Percentiles rank a stretch among this genome's conserved stretches.
Evolutionary conservation across 768 basidiomycete species (phyloP).

Genomic region (Trametes coccinea): DNA sequence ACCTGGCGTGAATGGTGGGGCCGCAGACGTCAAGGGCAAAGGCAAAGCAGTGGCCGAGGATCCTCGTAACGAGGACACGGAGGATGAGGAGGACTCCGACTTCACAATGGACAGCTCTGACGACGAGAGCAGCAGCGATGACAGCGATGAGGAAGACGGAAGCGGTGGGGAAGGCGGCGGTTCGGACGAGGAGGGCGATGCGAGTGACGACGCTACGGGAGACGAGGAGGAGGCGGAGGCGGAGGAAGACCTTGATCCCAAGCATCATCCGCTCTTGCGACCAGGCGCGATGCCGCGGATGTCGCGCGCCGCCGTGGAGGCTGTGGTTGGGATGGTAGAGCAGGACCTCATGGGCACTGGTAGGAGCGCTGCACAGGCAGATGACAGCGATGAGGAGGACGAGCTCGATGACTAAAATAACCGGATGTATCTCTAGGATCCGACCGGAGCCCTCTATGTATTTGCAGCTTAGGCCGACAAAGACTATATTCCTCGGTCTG

Average conservation of each 20-base stretch:
- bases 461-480: too few relatives aligned
- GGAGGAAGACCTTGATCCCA: constrained; percentile 48
- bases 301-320: constrained; percentile 65
- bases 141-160: constrained; percentile 39
- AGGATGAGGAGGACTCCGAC: constrained; percentile 36
- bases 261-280: constrained; percentile 61
- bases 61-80: constrained; percentile 28
- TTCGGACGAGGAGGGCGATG: constrained; percentile 32
- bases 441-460: background rate
- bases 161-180: constrained; percentile 31
- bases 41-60: constrained; percentile 20
- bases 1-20: constrained; percentile 1
- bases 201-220: constrained; percentile 32
- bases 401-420: constrained; percentile 44
- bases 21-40: background rate
- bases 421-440: background rate
- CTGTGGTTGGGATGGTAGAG: constrained; percentile 63
- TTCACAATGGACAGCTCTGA: constrained; percentile 28
- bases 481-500: too few relatives aligned
- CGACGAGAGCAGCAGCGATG: constrained; percentile 12
- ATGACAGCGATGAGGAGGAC: constrained; percentile 45
- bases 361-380: constrained; percentile 21
- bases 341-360: constrained; percentile 47
- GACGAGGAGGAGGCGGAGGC: constrained; percentile 44
- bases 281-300: constrained; percentile 68